Evolutionary conservation across 164 flowering plant species (phyloP).

Genomic region (Vitis rotundifolia): DNA sequence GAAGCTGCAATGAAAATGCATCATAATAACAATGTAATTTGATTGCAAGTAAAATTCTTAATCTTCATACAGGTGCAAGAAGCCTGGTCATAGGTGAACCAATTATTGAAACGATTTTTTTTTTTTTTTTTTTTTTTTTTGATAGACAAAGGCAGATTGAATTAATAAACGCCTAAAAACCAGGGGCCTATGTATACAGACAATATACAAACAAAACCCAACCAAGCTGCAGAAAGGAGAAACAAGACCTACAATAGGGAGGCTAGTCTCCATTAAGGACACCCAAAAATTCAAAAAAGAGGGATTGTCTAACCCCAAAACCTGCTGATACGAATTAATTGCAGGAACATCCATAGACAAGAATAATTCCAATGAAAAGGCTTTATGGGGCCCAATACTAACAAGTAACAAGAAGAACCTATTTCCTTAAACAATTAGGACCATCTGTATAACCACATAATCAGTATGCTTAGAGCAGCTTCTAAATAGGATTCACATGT

Average conservation of each 20-base stretch:
- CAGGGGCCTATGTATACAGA: too few relatives aligned
- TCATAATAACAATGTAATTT: not conserved
- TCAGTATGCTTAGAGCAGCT: not conserved
- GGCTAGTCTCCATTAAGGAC: too few relatives aligned
- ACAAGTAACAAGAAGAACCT: not conserved
- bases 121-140: too few relatives aligned
- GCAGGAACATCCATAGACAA: not conserved
- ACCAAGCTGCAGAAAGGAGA: too few relatives aligned
- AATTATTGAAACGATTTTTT: not conserved
- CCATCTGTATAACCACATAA: not conserved
- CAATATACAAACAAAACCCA: too few relatives aligned
- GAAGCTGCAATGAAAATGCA: slow-evolving; percentile 52
- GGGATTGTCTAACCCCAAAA: too few relatives aligned
- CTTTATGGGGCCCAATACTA: not conserved
- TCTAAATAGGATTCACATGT: not conserved
- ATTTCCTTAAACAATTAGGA: not conserved
- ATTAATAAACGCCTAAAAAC: too few relatives aligned
- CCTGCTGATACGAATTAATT: too few relatives aligned
- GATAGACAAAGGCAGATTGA: too few relatives aligned
- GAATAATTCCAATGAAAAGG: not conserved
- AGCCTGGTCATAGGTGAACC: not conserved
- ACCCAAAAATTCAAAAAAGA: too few relatives aligned
- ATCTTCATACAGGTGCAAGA: not conserved
- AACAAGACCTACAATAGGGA: too few relatives aligned
- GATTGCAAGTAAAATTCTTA: not conserved